A percentile compares a stretch with the other conserved stretches of the same genome.
These are phyloP conservation scores for Triticum monococcum DNA, from an alignment of 176 grass and related monocot species.

Conservation along the genomic window DNA sequence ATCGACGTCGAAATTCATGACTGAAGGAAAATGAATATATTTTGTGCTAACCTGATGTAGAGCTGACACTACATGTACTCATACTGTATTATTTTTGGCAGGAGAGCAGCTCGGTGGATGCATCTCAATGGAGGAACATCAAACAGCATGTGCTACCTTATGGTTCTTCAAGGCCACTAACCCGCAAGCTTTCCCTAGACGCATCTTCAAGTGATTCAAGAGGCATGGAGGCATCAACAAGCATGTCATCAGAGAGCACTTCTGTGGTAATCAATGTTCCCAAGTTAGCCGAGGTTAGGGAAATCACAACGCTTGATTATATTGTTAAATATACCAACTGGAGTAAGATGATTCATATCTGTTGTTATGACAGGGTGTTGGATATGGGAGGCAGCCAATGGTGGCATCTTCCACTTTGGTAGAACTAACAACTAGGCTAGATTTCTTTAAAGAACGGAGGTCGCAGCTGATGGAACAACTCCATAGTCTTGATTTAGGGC, in stretches of 20 bases:
- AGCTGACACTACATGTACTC: background rate
- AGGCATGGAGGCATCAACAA: slow-evolving; percentile 73
- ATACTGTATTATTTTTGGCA: slow-evolving; percentile 34
- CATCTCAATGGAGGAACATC: slow-evolving; percentile 81
- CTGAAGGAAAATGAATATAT: background rate
- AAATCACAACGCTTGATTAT: slow-evolving; percentile 13
- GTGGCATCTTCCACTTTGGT: slow-evolving; percentile 91
- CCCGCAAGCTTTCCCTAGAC: slow-evolving; percentile 75
- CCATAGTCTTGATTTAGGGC: slow-evolving; percentile 89
- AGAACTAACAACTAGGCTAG: slow-evolving; percentile 92
- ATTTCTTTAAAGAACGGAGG: slow-evolving; percentile 98
- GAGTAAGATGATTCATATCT: slow-evolving; percentile 7
- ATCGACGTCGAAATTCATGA: background rate
- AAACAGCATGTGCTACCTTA: slow-evolving; percentile 82
- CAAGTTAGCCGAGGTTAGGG: slow-evolving; percentile 67
- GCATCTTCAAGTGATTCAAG: slow-evolving; percentile 64
- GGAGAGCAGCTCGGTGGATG: slow-evolving; percentile 59
- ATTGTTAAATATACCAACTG: background rate
- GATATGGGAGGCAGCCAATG: slow-evolving; percentile 66
- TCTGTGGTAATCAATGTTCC: slow-evolving; percentile 49
- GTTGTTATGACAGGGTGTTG: slow-evolving; percentile 50
- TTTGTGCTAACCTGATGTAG: background rate
- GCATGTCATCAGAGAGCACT: slow-evolving; percentile 55
- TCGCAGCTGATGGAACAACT: slow-evolving; percentile 98
- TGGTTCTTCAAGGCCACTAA: slow-evolving; percentile 73